Conservation (phyloP, 2,329 filamentous ascomycete genomes). For the Colletotrichum orbiculare region DNA sequence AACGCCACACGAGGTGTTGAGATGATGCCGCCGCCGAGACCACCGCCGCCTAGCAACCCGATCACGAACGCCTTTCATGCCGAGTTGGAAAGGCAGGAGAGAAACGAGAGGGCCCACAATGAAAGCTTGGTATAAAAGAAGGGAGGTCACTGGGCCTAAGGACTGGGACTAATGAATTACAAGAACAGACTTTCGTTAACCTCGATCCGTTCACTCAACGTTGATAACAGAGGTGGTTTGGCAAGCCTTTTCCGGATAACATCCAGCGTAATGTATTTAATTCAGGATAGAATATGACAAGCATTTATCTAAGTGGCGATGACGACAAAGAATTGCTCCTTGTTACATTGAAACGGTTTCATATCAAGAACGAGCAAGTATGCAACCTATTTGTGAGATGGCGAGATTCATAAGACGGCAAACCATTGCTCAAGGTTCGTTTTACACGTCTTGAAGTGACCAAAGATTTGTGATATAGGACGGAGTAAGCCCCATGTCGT, state of each 20-base stretch:
- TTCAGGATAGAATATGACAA: constrained; percentile 1
- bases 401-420: too few species aligned
- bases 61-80: constrained; percentile 32
- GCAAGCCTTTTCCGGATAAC: not conserved
- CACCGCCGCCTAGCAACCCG: constrained; percentile 1
- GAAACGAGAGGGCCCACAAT: constrained; percentile 18
- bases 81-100: constrained; percentile 34
- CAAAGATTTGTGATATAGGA: too few species aligned
- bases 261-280: not conserved
- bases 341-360: rapidly evolving
- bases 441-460: too few species aligned
- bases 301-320: not conserved
- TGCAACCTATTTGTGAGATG: too few species aligned
- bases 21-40: constrained; percentile 33
- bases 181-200: not conserved
- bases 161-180: not conserved
- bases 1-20: constrained; percentile 31
- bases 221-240: too few species aligned
- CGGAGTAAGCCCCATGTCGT: too few species aligned
- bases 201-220: too few species aligned
- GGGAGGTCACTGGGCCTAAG: not conserved
- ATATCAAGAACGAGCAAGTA: too few species aligned
- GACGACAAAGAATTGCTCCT: too few species aligned
- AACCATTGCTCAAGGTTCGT: too few species aligned
- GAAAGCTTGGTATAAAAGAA: constrained; percentile 7